These are phyloP conservation scores for Blastobotrys proliferans DNA, from an alignment of 1,139 yeast genomes.

Conservation along the genomic window DNA sequence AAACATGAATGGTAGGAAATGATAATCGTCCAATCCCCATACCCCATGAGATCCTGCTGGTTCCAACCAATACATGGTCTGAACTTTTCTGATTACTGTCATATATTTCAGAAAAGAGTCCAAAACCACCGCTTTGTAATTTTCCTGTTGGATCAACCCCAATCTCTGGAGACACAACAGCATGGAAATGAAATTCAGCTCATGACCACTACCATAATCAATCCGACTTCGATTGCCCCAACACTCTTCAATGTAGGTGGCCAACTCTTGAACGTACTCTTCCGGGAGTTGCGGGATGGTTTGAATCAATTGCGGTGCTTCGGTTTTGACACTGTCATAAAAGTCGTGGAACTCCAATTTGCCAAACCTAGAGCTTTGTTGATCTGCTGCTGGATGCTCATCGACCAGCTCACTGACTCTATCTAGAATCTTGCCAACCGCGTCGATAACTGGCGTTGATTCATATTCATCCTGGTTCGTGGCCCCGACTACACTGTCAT, in stretches of 20 bases:
- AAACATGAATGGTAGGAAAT: slow-evolving; percentile 80
- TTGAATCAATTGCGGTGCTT: slow-evolving; percentile 32
- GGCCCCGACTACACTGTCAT: slow-evolving; percentile 62
- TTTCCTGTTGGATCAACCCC: slow-evolving; percentile 35
- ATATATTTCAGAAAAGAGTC: slow-evolving; percentile 62
- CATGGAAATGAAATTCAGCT: slow-evolving; percentile 75
- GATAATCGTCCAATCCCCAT: slow-evolving; percentile 98
- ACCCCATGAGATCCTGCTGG: slow-evolving; percentile 96
- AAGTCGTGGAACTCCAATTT: slow-evolving; percentile 83
- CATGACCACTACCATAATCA: slow-evolving; percentile 98
- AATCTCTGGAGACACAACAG: slow-evolving; percentile 52
- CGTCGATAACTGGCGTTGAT: slow-evolving; percentile 29
- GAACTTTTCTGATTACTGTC: slow-evolving; percentile 38
- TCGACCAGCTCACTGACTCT: slow-evolving; percentile 45
- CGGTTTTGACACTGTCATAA: slow-evolving; percentile 57
- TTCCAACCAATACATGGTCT: slow-evolving; percentile 73
- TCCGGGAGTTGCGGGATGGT: slow-evolving; percentile 23
- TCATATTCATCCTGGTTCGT: slow-evolving; percentile 31
- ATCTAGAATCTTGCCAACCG: slow-evolving; percentile 43
- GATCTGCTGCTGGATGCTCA: slow-evolving; percentile 67
- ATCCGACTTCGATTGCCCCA: slow-evolving; percentile 86
- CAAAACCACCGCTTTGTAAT: slow-evolving; percentile 51
- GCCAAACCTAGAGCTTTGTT: slow-evolving; percentile 79
- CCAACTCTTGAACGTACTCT: slow-evolving; percentile 39
- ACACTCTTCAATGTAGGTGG: slow-evolving; percentile 57